Evolutionary conservation across 1,284 basidiomycete species (phyloP), one percentile per base, ranked within the genome.

Genomic region (Ustilago curta): DNA sequence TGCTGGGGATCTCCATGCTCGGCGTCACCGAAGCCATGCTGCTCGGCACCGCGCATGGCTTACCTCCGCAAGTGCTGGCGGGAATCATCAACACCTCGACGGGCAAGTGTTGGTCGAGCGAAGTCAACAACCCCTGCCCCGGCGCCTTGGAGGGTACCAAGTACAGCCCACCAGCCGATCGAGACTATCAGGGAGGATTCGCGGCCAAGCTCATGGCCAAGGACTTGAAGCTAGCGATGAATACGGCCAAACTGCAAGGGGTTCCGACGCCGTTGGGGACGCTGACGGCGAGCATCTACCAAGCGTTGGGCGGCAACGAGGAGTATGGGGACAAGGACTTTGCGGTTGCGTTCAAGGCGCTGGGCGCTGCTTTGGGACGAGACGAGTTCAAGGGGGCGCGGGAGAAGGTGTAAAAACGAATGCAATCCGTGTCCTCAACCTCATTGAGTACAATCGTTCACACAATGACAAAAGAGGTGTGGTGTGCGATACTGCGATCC

Each of bases 81-180:
- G 72, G 79, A 6, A 80, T 83, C 52, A 73, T 83, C 66, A 83
- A 83, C 60, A 81, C 81, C 0, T 70, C 63, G n/a, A 81, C 79
- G 8, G 86, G 87, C 14, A 78, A 81, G 44, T 94, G 93, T 83
- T 95, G 93, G 93, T 88, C 93, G 8, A 90, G 90, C 48, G 91
- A 91, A 19, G 89, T 91, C 54, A 96, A 96, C 87, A 95, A 95
- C 80, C 94, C 94, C 3, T 93, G 93, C 32, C 92, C 91, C 9
- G 88, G 88, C 16, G 90, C 93, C 12, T 85, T 94, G 47, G 75
- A 52, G 25, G 82, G 80, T 4, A 80, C 80, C 9, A 90, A 88
- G 57, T 90, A 90, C 82, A 88, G 89, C 7, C 91, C 93, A 8
- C 94, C 94, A 0, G 93, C 92, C 76, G 92, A 93, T 84, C 88